These are phyloP conservation scores for Chlorencoelia australis DNA, from an alignment of 2,329 filamentous ascomycete species.

Conservation along the genomic window DNA sequence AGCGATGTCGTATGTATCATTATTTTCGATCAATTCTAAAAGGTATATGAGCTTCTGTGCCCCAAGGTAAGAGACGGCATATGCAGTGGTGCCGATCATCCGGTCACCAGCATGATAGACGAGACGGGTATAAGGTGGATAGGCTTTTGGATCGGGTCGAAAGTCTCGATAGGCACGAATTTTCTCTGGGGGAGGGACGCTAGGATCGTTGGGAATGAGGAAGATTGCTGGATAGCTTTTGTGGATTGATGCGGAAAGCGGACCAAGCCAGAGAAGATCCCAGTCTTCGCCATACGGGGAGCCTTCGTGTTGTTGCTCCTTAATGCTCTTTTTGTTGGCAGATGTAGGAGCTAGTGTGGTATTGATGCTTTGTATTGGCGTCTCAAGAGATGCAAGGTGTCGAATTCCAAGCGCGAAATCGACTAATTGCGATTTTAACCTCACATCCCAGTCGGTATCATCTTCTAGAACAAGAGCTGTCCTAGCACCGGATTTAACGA, in stretches of 20 bases:
- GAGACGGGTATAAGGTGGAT: slow-evolving; percentile 17
- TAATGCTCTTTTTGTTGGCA: too few species aligned
- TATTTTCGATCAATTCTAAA: slow-evolving; percentile 28
- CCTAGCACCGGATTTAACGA: neutral
- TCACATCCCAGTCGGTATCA: slow-evolving; percentile 35
- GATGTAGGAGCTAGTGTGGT: too few species aligned
- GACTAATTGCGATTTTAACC: slow-evolving; percentile 26
- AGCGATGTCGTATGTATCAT: slow-evolving; percentile 25
- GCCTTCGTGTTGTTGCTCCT: too few species aligned
- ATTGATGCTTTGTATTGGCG: too few species aligned
- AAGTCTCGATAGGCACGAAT: slow-evolving; percentile 8
- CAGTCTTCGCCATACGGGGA: slow-evolving; percentile 29
- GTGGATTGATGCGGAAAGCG: neutral
- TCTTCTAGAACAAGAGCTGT: slow-evolving; percentile 34
- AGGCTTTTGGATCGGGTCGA: slow-evolving; percentile 4
- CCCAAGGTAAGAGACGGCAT: slow-evolving; percentile 25
- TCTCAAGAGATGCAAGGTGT: slow-evolving; percentile 4
- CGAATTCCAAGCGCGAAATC: slow-evolving; percentile 20
- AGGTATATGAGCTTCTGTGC: slow-evolving; percentile 50
- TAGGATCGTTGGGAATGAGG: slow-evolving; percentile 21
- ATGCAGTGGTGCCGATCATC: slow-evolving; percentile 28
- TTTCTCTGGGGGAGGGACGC: slow-evolving; percentile 21
- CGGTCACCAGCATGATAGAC: slow-evolving; percentile 22
- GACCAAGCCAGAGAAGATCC: slow-evolving; percentile 30
- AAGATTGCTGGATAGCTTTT: slow-evolving; percentile 8